A percentile compares a stretch with the other conserved stretches of the same genome.
Evolutionary conservation across 2,329 filamentous ascomycete genomes (phyloP).

Genomic region (Aspergillus unguis): DNA sequence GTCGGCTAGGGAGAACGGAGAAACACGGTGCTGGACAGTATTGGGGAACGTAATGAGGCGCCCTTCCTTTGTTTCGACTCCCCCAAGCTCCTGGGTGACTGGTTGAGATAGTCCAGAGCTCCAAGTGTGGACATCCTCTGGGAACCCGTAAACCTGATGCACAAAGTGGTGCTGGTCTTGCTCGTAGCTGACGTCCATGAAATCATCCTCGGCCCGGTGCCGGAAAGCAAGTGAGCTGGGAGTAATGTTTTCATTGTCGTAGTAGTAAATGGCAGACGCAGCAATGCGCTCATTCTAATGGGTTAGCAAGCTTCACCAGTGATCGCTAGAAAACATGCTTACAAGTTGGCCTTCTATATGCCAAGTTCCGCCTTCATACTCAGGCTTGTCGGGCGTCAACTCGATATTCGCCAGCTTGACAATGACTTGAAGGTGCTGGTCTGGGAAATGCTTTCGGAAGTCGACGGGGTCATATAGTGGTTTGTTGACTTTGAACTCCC

Average conservation of each 20-base stretch:
- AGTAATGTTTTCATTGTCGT: conserved; percentile 60
- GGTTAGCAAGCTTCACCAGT: background rate
- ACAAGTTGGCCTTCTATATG: conserved; percentile 46
- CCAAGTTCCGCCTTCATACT: conserved; percentile 47
- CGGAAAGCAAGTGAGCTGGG: conserved; percentile 52
- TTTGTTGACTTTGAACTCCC: background rate
- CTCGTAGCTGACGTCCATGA: background rate
- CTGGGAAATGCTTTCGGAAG: background rate
- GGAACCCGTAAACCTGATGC: conserved; percentile 7
- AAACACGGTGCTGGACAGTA: conserved; percentile 1
- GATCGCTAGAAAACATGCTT: background rate
- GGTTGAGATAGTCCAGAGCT: conserved; percentile 7
- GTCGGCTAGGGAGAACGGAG: conserved; percentile 6
- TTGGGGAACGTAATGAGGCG: conserved; percentile 11
- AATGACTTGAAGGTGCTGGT: conserved; percentile 38
- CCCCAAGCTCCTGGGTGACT: conserved; percentile 13
- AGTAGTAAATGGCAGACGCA: conserved; percentile 64
- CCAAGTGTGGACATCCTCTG: background rate
- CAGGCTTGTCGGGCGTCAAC: conserved; percentile 56
- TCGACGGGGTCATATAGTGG: background rate
- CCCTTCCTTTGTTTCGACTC: conserved; percentile 1
- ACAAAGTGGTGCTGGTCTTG: background rate
- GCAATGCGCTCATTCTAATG: conserved; percentile 58
- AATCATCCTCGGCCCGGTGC: conserved; percentile 24
- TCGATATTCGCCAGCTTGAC: conserved; percentile 63